Evolutionary conservation across 345 rosid species (phyloP), one percentile per base, ranked within the genome.

Genomic region (Moringa oleifera): DNA sequence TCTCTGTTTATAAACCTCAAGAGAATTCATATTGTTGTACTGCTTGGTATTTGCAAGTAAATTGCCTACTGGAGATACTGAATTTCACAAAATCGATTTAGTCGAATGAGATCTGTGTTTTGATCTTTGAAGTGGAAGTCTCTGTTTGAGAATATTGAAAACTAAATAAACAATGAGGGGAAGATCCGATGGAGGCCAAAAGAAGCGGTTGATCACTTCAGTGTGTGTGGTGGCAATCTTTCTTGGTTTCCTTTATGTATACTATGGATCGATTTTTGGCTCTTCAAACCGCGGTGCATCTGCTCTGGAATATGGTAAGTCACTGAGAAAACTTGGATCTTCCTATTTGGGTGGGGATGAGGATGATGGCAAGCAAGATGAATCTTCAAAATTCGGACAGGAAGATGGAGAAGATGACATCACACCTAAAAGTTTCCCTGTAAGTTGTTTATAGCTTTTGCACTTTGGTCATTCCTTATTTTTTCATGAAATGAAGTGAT

Each of bases 121-220:
- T 41, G 47, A 41, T 41, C 6, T 41, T 17, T 19, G 45, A 62
- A 69, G 36, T 64, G 50, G 63, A 69, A 64, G 46, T 25, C 58
- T 63, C 62, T 62, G 25, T 70, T 71, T 49, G 61, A 61, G 61
- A 69, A 52, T 21, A 53, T 36, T 56, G 21, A 20, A 53, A 59
- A 46, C 49, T 41, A 45, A 68, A 49, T 59, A 67, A 65, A 76
- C 76, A 58, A 93, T 86, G 91, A 91, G 97, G 79, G 95, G 95
- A 77, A 91, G 96, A 83, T 66, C 93, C 55, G 96, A 91, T 58
- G 95, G 86, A 69, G 81, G 81, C 68, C 95, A 85, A 67, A 95
- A 87, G 90, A 91, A 84, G 85, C 83, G 89, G 55, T 62, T 95
- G 17, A 71, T 88, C 64, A 82, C 86, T 63, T 75, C 77, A 0